Evolutionary conservation across 352 stramenopile species (phyloP).

Genomic region (Phytopythium mirpurense): DNA sequence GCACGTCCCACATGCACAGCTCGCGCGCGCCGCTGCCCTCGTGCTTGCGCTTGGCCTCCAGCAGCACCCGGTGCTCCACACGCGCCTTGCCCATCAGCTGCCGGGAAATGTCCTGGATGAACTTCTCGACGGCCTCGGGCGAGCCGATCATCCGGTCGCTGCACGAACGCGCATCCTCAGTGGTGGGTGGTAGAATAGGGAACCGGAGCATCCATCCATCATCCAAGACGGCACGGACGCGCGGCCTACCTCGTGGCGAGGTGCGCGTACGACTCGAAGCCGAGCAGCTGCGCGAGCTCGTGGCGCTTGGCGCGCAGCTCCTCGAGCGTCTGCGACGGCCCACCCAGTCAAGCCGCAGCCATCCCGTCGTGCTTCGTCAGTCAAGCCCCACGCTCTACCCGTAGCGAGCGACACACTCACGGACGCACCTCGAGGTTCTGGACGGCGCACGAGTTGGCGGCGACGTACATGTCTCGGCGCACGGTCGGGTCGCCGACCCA

Average conservation of each 20-base stretch:
- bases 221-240: too few species aligned
- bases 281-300: constrained; percentile 81
- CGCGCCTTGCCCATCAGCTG: constrained; percentile 72
- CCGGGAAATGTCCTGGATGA: constrained; percentile 56
- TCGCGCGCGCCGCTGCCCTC: constrained; percentile 35
- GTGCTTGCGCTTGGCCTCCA: constrained; percentile 54
- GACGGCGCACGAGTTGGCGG: constrained; percentile 77
- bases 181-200: too few species aligned
- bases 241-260: constrained; percentile 89
- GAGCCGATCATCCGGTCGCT: constrained; percentile 86
- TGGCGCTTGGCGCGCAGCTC: constrained; percentile 84
- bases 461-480: constrained; percentile 89
- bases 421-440: constrained; percentile 50
- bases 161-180: too few species aligned
- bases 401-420: too few species aligned
- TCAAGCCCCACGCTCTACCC: too few species aligned
- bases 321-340: constrained; percentile 63
- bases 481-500: constrained; percentile 77
- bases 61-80: constrained; percentile 48
- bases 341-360: not conserved
- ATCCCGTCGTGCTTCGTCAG: not conserved
- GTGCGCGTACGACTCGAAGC: constrained; percentile 89
- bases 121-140: constrained; percentile 52
- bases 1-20: constrained; percentile 93
- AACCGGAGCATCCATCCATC: too few species aligned